Conservation (phyloP, 192 early-diverging fungal genomes). For the Cladochytrium replicatum region DNA sequence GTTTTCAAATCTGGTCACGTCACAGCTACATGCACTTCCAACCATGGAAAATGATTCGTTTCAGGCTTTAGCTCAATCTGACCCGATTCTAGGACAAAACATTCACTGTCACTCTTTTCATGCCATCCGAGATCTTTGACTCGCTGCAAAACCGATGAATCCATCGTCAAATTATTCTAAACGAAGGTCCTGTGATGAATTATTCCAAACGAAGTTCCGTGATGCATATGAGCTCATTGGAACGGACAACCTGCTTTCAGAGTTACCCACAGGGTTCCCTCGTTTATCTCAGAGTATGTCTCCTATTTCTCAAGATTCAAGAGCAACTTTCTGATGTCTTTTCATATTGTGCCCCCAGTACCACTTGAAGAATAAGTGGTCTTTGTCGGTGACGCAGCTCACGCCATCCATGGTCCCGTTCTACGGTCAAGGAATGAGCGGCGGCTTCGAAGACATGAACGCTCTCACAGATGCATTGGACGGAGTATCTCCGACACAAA, state of each 20-base stretch:
- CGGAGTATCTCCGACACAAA: background rate
- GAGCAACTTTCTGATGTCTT: background rate
- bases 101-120: slow-evolving; percentile 95
- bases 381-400: slow-evolving; percentile 91
- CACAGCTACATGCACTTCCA: slow-evolving; percentile 89
- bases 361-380: slow-evolving; percentile 65
- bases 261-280: slow-evolving; percentile 83
- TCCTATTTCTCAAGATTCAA: too few relatives aligned
- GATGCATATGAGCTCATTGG: slow-evolving; percentile 76
- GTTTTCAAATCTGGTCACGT: slow-evolving; percentile 95
- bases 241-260: slow-evolving; percentile 51
- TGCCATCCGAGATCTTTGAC: slow-evolving; percentile 81
- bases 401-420: slow-evolving; percentile 99
- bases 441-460: slow-evolving; percentile 89
- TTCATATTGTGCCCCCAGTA: slow-evolving; percentile 65
- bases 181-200: too few relatives aligned
- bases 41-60: slow-evolving; percentile 53
- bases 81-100: slow-evolving; percentile 58
- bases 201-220: slow-evolving; percentile 66
- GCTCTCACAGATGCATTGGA: slow-evolving; percentile 48
- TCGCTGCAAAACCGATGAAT: slow-evolving; percentile 49
- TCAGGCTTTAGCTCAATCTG: background rate
- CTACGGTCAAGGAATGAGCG: slow-evolving; percentile 97
- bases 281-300: slow-evolving; percentile 63
- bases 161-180: too few relatives aligned